Evolutionary conservation across 768 basidiomycete species (phyloP).

Genomic region (Hydnomerulius pinastri): DNA sequence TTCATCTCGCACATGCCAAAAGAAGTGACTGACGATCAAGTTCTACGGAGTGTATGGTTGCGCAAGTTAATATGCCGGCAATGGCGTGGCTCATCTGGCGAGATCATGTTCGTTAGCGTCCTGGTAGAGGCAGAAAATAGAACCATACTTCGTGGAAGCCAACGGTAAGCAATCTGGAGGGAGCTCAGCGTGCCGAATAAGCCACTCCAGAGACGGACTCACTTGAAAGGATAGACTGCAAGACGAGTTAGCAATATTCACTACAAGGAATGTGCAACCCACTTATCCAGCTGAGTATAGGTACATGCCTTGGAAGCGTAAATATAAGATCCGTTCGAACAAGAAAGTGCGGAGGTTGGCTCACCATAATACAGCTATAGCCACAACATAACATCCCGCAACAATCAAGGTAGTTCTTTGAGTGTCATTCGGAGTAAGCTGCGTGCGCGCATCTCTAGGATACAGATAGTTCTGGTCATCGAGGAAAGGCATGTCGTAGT

Average conservation of each 20-base stretch:
- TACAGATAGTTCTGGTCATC: slow-evolving; percentile 21
- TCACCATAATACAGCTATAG: slow-evolving; percentile 81
- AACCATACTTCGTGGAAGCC: slow-evolving; percentile 79
- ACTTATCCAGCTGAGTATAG: slow-evolving; percentile 72
- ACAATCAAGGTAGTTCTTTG: slow-evolving; percentile 79
- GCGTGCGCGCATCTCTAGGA: slow-evolving; percentile 26
- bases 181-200: slow-evolving; percentile 16
- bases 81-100: slow-evolving; percentile 84
- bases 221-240: slow-evolving; percentile 92
- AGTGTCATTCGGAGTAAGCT: slow-evolving; percentile 67
- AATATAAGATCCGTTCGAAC: slow-evolving; percentile 3
- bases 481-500: slow-evolving; percentile 33
- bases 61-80: slow-evolving; percentile 79
- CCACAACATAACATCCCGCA: slow-evolving; percentile 71
- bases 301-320: slow-evolving; percentile 64
- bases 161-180: slow-evolving; percentile 71
- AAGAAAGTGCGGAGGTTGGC: slow-evolving; percentile 18
- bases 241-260: slow-evolving; percentile 12
- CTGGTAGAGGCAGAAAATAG: slow-evolving; percentile 7
- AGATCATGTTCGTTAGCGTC: slow-evolving; percentile 1
- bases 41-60: slow-evolving; percentile 82
- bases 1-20: background rate
- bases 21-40: slow-evolving; percentile 69
- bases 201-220: slow-evolving; percentile 30
- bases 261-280: slow-evolving; percentile 33